Conservation (phyloP, 495 filamentous ascomycete genomes). For the Aspergillus saccharolyticus region DNA sequence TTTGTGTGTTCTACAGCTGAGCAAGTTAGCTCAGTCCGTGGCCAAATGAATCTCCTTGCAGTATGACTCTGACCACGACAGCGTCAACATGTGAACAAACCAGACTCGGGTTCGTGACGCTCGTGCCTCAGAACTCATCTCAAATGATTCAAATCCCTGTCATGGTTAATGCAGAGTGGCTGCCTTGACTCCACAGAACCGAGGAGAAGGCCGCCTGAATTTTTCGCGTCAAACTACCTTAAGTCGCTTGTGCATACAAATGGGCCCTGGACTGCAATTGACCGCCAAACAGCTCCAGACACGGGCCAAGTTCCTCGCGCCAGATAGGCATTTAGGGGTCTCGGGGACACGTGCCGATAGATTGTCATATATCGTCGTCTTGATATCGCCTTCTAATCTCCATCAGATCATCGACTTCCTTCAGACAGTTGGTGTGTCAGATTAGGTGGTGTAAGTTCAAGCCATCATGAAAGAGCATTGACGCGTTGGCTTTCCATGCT, state of each 20-base stretch:
- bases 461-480: too few relatives aligned
- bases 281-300: background rate
- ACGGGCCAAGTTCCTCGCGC: background rate
- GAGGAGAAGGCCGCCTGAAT: background rate
- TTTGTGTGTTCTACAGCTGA: background rate
- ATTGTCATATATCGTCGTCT: too few relatives aligned
- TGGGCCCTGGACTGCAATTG: background rate
- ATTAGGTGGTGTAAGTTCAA: too few relatives aligned
- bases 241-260: background rate
- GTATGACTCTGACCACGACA: background rate
- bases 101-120: too few relatives aligned
- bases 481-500: too few relatives aligned
- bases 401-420: too few relatives aligned
- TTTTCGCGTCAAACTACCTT: background rate
- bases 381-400: too few relatives aligned
- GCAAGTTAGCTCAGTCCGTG: background rate
- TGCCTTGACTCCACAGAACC: background rate
- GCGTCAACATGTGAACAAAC: too few relatives aligned
- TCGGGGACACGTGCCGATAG: background rate
- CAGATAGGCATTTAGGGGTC: background rate
- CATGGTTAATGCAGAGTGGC: background rate
- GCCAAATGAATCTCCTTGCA: background rate
- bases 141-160: background rate
- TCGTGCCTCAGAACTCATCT: too few relatives aligned
- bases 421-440: too few relatives aligned